phyloP scores from a whole-genome alignment of 345 rosid species.

The Eutrema heterophyllum region DNA sequence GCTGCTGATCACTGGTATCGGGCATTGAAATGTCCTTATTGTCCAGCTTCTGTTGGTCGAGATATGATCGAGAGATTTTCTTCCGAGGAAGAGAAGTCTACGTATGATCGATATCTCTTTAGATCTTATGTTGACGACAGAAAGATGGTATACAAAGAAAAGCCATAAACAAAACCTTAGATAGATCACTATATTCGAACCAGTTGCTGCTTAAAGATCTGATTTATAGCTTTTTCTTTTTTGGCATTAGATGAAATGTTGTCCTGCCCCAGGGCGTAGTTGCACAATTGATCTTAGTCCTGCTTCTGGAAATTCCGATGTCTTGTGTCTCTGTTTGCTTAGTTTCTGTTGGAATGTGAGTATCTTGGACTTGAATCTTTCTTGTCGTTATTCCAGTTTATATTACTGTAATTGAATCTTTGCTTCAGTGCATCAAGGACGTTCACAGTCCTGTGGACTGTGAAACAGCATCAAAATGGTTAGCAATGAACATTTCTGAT shows the following conservation, averaged over 20 bases:
- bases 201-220: not conserved
- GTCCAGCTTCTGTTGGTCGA: constrained; percentile 24
- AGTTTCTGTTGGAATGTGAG: constrained; percentile 37
- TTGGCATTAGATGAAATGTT: constrained; percentile 66
- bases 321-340: constrained; percentile 10
- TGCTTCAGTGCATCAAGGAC: constrained; percentile 20
- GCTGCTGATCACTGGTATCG: not conserved
- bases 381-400: not conserved
- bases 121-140: constrained; percentile 64
- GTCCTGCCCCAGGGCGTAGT: constrained; percentile 79
- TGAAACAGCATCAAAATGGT: constrained; percentile 23
- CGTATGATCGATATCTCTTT: constrained; percentile 21
- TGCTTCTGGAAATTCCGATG: constrained; percentile 1
- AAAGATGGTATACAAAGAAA: constrained; percentile 32
- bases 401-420: not conserved
- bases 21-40: constrained; percentile 27
- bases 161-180: not conserved
- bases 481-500: not conserved
- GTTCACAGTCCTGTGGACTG: constrained; percentile 35
- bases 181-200: not conserved
- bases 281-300: constrained; percentile 34
- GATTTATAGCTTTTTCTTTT: not conserved
- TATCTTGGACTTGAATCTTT: not conserved
- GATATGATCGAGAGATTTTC: constrained; percentile 26
- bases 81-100: constrained; percentile 7